phyloP scores from a whole-genome alignment of 768 basidiomycete genomes.

The Russula foetens region DNA sequence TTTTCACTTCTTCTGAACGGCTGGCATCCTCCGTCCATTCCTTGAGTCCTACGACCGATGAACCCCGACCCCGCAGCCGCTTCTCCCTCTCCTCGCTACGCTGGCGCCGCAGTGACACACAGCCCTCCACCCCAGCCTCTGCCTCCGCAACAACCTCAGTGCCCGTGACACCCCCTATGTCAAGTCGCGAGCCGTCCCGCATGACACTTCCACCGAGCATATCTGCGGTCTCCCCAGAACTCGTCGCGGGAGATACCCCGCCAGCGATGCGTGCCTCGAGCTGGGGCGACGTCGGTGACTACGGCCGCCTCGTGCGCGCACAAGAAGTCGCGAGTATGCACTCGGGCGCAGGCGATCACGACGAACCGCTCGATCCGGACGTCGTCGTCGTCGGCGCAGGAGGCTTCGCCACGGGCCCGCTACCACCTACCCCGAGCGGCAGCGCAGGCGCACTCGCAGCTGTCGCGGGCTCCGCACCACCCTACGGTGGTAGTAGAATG shows the following conservation, averaged over 20 bases:
- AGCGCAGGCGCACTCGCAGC: conserved; percentile 11
- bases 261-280: conserved; percentile 19
- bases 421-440: conserved; percentile 17
- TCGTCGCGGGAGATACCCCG: not conserved
- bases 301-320: not conserved
- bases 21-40: conserved; percentile 7
- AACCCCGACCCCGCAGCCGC: conserved; percentile 15
- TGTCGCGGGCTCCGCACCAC: not conserved
- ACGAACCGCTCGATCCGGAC: conserved; percentile 16
- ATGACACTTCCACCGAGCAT: not conserved
- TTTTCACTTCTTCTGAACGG: not conserved
- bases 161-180: conserved; percentile 5
- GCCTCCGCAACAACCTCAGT: not conserved
- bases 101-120: conserved; percentile 15
- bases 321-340: conserved; percentile 15
- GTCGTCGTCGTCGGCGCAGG: conserved; percentile 20
- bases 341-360: conserved; percentile 17
- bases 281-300: conserved; percentile 21
- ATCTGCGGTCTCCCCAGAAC: not conserved
- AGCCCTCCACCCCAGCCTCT: not conserved
- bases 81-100: conserved; percentile 18
- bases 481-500: not conserved
- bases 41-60: conserved; percentile 7
- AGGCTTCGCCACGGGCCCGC: conserved; percentile 10
- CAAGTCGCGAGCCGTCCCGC: conserved; percentile 3